Conservation (phyloP, 352 stramenopile species). For the Phytopythium chamaehyphon region DNA sequence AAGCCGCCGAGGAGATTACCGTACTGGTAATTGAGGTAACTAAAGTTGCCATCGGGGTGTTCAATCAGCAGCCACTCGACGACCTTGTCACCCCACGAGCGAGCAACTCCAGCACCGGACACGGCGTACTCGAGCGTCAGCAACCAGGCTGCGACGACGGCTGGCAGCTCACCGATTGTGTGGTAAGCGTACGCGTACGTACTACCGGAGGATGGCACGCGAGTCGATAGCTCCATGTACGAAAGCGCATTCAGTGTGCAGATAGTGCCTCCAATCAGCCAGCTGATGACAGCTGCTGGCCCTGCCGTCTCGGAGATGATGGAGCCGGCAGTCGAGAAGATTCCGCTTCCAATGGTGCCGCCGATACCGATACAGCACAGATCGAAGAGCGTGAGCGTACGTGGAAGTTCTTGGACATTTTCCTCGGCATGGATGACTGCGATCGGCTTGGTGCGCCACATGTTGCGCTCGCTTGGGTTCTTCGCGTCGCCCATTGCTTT, state of each 20-base stretch:
- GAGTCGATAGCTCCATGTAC: conserved; percentile 89
- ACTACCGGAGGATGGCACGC: conserved; percentile 86
- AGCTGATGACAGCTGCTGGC: conserved; percentile 80
- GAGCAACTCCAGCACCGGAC: conserved; percentile 86
- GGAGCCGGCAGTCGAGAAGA: conserved; percentile 84
- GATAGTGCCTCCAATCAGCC: conserved; percentile 74
- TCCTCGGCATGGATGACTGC: conserved; percentile 75
- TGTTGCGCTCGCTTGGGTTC: no score
- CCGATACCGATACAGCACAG: conserved; percentile 90
- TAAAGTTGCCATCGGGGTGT: conserved; percentile 61
- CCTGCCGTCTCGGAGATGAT: conserved; percentile 80
- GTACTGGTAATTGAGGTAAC: conserved; percentile 45
- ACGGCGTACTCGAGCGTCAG: conserved; percentile 94
- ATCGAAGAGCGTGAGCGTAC: conserved; percentile 84
- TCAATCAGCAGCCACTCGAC: conserved; percentile 63
- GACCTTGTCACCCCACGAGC: conserved; percentile 94
- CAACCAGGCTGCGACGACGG: conserved; percentile 84
- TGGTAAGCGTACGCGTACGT: conserved; percentile 95
- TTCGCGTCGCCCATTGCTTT: no score
- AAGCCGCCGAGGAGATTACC: conserved; percentile 75
- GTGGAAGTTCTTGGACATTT: conserved; percentile 52
- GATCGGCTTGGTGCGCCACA: conserved; percentile 71
- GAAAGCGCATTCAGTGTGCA: conserved; percentile 80
- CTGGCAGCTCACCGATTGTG: conserved; percentile 89
- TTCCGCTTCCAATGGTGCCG: conserved; percentile 87